These are phyloP conservation scores for Podaxis sp. DNA, from an alignment of 768 basidiomycete genomes.

Conservation along the genomic window DNA sequence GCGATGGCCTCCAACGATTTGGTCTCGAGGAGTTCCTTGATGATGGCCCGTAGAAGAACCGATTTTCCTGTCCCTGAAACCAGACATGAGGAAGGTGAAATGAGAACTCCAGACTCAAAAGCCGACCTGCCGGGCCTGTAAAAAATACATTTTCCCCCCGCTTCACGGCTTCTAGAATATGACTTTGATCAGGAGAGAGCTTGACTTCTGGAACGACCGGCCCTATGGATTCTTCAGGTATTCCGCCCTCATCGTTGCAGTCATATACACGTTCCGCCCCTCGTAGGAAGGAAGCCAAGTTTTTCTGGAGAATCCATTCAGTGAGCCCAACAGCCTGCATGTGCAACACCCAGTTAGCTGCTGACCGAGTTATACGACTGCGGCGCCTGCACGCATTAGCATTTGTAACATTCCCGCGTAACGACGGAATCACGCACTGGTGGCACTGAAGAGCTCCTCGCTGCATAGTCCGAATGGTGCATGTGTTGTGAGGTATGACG, in stretches of 20 bases:
- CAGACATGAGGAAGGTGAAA: conserved; percentile 1
- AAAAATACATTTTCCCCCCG: conserved; percentile 66
- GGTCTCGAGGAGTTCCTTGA: conserved; percentile 34
- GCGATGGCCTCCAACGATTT: conserved; percentile 33
- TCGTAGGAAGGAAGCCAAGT: too few species aligned
- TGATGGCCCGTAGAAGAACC: conserved; percentile 62
- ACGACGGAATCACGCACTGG: too few species aligned
- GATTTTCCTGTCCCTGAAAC: conserved; percentile 67
- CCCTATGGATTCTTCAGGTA: background rate
- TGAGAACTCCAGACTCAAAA: background rate
- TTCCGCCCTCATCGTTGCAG: background rate
- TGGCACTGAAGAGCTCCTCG: too few species aligned
- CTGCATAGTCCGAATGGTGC: too few species aligned
- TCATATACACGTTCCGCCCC: background rate
- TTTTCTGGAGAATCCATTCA: too few species aligned
- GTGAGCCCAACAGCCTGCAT: too few species aligned
- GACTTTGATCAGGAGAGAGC: conserved; percentile 39
- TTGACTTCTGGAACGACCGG: conserved; percentile 8
- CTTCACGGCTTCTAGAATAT: conserved; percentile 44
- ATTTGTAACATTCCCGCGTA: too few species aligned
- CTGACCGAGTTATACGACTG: too few species aligned
- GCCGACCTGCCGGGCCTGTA: conserved; percentile 68
- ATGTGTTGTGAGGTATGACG: too few species aligned
- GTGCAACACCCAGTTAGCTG: too few species aligned
- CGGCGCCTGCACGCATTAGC: too few species aligned